Evolutionary conservation across 176 grass and related monocot genomes (phyloP).

Genomic region (Typha latifolia): DNA sequence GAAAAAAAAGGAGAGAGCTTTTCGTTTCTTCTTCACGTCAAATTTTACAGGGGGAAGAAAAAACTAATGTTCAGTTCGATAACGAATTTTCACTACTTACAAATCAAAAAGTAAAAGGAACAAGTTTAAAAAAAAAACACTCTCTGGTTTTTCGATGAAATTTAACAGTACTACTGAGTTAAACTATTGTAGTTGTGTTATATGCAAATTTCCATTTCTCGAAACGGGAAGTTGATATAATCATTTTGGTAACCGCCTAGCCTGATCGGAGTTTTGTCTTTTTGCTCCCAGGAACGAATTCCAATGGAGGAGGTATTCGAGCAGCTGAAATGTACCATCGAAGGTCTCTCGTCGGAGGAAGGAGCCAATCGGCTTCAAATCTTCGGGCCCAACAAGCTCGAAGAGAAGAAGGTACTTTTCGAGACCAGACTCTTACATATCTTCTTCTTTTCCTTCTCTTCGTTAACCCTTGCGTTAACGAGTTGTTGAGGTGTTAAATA

Average conservation of each 20-base stretch:
- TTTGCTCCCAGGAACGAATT: slow-evolving; percentile 57
- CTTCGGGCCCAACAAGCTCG: slow-evolving; percentile 95
- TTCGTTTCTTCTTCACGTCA: too few species aligned
- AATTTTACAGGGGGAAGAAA: too few species aligned
- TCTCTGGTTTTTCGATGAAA: too few species aligned
- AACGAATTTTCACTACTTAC: too few species aligned
- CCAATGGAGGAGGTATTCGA: slow-evolving; percentile 86
- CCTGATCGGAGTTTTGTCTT: neutral
- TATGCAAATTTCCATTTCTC: too few species aligned
- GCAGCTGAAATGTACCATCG: slow-evolving; percentile 44
- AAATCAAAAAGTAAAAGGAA: too few species aligned
- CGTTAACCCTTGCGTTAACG: neutral
- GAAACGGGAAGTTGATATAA: neutral
- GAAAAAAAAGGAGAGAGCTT: too few species aligned
- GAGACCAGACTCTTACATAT: neutral
- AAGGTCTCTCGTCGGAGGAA: slow-evolving; percentile 51
- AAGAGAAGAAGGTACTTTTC: slow-evolving; percentile 64
- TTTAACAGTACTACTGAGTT: too few species aligned
- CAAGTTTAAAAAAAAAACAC: too few species aligned
- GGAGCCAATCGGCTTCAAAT: slow-evolving; percentile 40
- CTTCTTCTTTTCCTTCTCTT: neutral
- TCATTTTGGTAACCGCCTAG: neutral
- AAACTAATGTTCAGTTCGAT: too few species aligned
- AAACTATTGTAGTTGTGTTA: too few species aligned
- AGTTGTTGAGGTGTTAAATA: neutral